Evolutionary conservation across 2,329 filamentous ascomycete species (phyloP).

Genomic region (Penicillium brevicompactum): DNA sequence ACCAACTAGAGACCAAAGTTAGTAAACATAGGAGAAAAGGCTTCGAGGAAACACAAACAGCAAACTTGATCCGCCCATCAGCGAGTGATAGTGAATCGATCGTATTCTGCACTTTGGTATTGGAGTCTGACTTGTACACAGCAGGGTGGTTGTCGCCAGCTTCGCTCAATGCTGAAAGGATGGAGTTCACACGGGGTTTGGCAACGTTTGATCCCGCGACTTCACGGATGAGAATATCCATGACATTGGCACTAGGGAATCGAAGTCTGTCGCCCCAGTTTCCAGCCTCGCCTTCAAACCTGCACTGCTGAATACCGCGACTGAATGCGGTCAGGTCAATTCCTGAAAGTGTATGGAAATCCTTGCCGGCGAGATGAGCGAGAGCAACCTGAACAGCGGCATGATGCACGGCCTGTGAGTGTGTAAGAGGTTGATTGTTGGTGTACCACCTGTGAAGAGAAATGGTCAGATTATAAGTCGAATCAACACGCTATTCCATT

Average conservation of each 20-base stretch:
- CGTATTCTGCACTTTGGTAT: slow-evolving; percentile 7
- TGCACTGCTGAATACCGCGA: slow-evolving; percentile 30
- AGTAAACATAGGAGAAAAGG: slow-evolving; percentile 5
- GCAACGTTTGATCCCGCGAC: background rate
- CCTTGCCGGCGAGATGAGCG: slow-evolving; percentile 48
- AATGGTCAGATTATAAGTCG: slow-evolving; percentile 4
- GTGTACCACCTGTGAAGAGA: slow-evolving; percentile 15
- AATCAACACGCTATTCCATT: background rate
- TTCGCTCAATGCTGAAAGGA: background rate
- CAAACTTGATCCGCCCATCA: slow-evolving; percentile 68
- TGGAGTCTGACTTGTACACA: background rate
- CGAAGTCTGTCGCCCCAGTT: slow-evolving; percentile 29
- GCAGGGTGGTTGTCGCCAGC: background rate
- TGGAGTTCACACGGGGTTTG: background rate
- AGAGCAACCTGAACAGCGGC: slow-evolving; percentile 60
- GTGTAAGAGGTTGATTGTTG: slow-evolving; percentile 2
- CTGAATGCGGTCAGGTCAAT: too few species aligned
- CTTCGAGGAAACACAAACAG: slow-evolving; percentile 56
- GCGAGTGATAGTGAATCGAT: slow-evolving; percentile 51
- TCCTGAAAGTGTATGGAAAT: slow-evolving; percentile 10
- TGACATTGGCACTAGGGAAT: slow-evolving; percentile 34
- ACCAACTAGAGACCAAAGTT: slow-evolving; percentile 60
- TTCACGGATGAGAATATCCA: slow-evolving; percentile 30
- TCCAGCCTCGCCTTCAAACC: slow-evolving; percentile 29
- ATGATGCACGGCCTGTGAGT: slow-evolving; percentile 50